Percentiles rank a stretch among this genome's conserved stretches.
phyloP scores from a whole-genome alignment of 306 rosid genomes.

The Gastrolobium bilobum region DNA sequence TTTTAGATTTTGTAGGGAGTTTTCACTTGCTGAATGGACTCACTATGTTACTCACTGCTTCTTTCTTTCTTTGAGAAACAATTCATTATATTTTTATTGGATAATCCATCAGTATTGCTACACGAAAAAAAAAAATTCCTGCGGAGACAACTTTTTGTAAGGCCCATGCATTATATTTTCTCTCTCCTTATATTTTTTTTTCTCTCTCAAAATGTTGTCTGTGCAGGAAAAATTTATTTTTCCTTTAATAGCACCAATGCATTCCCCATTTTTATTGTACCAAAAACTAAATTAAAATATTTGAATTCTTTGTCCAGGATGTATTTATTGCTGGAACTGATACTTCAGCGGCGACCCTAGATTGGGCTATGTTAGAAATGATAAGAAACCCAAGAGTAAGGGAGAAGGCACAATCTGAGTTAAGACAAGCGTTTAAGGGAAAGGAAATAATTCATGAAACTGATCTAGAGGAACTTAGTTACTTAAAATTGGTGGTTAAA shows the following conservation, averaged over 20 bases:
- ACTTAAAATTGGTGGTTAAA: conserved; percentile 37
- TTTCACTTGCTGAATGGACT: too few species aligned
- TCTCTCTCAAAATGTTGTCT: too few species aligned
- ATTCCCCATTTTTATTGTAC: not conserved
- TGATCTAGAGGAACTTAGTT: conserved; percentile 13
- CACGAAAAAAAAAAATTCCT: too few species aligned
- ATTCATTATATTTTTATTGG: not conserved
- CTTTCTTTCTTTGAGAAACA: not conserved
- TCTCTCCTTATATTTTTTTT: too few species aligned
- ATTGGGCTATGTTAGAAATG: conserved; percentile 38
- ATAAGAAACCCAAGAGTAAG: conserved; percentile 36
- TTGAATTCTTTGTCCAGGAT: not conserved
- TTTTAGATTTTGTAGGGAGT: too few species aligned
- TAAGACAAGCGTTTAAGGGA: conserved; percentile 17
- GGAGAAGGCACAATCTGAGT: conserved; percentile 32
- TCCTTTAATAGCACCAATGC: too few species aligned
- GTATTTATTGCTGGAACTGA: conserved; percentile 37
- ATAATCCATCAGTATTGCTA: too few species aligned
- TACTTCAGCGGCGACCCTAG: not conserved
- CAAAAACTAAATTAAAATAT: not conserved
- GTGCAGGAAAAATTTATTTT: too few species aligned
- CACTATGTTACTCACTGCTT: too few species aligned
- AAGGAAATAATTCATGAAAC: conserved; percentile 8
- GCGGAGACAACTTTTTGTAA: too few species aligned
- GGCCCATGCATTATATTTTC: too few species aligned